Conservation (phyloP, 495 filamentous ascomycete species). For the Aspergillus baeticus region DNA sequence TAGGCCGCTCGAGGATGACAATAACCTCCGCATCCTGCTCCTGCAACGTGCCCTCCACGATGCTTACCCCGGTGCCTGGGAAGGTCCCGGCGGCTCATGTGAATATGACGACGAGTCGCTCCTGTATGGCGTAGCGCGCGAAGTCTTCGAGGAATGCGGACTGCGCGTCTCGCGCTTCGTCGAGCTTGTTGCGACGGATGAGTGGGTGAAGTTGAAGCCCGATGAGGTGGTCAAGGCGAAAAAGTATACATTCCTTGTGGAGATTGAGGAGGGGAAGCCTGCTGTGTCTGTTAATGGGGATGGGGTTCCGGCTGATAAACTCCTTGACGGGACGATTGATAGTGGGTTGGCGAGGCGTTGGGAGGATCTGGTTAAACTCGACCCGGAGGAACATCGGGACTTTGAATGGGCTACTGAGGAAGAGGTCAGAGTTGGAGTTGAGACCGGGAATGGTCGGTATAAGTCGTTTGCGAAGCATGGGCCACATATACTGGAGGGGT, state of each 20-base stretch:
- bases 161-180: conserved; percentile 46
- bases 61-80: conserved; percentile 52
- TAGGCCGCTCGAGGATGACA: background rate
- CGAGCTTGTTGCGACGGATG: conserved; percentile 38
- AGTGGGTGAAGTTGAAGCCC: conserved; percentile 24
- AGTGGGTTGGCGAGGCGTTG: conserved; percentile 1
- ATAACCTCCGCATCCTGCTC: conserved; percentile 42
- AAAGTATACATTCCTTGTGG: conserved; percentile 40
- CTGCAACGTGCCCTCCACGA: conserved; percentile 49
- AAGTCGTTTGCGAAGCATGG: conserved; percentile 18
- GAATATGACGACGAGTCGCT: conserved; percentile 45
- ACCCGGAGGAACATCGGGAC: conserved; percentile 43
- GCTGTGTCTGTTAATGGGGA: background rate
- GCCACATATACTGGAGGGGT: conserved; percentile 16
- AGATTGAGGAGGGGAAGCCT: conserved; percentile 29
- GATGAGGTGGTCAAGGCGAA: conserved; percentile 18
- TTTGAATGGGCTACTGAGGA: conserved; percentile 46
- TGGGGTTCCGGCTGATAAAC: background rate
- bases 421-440: conserved; percentile 26
- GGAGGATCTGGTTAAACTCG: conserved; percentile 34
- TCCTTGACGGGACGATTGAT: background rate
- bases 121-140: conserved; percentile 52
- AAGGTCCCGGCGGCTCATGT: conserved; percentile 55
- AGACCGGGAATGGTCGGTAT: conserved; percentile 20
- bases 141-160: conserved; percentile 60